Conservation (phyloP, 257 asterid genomes). For the Eucommia ulmoides region DNA sequence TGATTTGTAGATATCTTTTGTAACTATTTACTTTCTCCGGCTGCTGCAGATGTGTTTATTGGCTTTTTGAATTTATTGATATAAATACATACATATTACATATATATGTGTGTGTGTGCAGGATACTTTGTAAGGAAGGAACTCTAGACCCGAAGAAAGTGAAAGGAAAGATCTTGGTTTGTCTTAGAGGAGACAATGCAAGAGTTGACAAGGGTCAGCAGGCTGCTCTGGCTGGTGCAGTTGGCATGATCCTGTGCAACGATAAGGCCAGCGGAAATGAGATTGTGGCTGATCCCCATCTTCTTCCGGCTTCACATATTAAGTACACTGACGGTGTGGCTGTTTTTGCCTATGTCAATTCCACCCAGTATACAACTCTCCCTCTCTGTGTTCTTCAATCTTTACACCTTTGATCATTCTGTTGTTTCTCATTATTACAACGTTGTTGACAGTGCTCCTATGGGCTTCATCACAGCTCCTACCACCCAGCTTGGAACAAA, state of each 20-base stretch:
- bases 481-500: constrained; percentile 3
- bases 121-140: constrained; percentile 24
- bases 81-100: no score
- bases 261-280: constrained; percentile 9
- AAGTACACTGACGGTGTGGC: constrained; percentile 29
- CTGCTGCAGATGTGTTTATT: no score
- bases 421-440: not conserved
- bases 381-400: not conserved
- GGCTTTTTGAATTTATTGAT: no score
- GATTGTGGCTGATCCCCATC: constrained; percentile 22
- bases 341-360: constrained; percentile 28
- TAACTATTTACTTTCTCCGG: no score
- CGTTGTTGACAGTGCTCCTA: constrained; percentile 24
- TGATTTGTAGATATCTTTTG: no score
- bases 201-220: constrained; percentile 27
- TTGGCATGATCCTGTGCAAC: constrained; percentile 49
- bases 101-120: no score
- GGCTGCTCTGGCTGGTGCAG: constrained; percentile 47
- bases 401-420: not conserved
- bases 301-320: constrained; percentile 46
- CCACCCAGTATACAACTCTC: constrained; percentile 14
- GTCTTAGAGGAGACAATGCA: constrained; percentile 10
- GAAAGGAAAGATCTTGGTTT: constrained; percentile 47
- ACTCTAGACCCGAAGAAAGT: constrained; percentile 33
- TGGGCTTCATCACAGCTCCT: constrained; percentile 31